These are phyloP conservation scores for Sporothrix humicola DNA, from an alignment of 2,329 filamentous ascomycete genomes.

Conservation along the genomic window DNA sequence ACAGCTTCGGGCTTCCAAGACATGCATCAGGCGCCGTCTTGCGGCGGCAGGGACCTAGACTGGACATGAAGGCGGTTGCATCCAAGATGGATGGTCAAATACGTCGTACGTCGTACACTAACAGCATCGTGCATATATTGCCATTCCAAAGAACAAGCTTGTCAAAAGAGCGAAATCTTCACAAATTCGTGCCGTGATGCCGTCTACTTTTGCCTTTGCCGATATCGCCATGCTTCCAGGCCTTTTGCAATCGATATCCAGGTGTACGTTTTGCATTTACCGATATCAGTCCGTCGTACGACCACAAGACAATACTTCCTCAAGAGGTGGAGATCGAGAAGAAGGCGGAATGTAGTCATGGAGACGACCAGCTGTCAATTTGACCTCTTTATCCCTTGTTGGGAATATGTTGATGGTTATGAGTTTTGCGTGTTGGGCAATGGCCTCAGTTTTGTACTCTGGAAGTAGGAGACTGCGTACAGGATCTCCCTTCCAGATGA, in stretches of 20 bases:
- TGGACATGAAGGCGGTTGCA: neutral
- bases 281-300: neutral
- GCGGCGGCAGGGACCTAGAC: neutral
- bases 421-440: neutral
- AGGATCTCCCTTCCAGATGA: neutral
- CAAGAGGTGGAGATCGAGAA: neutral
- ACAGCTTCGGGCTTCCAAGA: neutral
- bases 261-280: neutral
- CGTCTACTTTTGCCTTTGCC: neutral
- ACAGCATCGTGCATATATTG: slow-evolving; percentile 3
- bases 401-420: neutral
- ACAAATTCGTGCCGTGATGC: neutral
- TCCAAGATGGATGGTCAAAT: neutral
- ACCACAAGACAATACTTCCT: neutral
- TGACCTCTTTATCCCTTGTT: neutral
- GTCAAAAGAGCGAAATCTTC: neutral
- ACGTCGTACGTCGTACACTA: neutral
- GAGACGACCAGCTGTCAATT: neutral
- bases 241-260: neutral
- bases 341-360: slow-evolving; percentile 20
- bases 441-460: too few relatives aligned
- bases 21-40: slow-evolving; percentile 7
- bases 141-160: neutral
- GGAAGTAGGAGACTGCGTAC: too few relatives aligned
- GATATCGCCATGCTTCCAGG: neutral